Conservation (phyloP, 345 rosid species). For the Arabidopsis suecica region DNA sequence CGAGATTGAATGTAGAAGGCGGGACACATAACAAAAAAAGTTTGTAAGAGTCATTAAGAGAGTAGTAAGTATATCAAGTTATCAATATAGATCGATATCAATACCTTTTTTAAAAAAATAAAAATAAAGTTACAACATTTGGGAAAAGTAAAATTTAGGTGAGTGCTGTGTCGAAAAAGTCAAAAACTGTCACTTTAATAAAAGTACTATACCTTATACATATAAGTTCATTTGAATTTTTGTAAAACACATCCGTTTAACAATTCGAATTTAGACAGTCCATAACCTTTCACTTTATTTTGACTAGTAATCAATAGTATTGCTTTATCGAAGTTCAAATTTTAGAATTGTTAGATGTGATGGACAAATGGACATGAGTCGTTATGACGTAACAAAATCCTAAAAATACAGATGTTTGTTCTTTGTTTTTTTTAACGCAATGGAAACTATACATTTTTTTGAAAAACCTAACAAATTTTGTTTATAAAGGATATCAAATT, state of each 20-base stretch:
- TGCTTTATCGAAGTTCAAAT: conserved; percentile 21
- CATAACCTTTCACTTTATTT: conserved; percentile 10
- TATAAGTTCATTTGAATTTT: conserved; percentile 14
- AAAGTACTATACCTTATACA: conserved; percentile 12
- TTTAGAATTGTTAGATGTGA: background rate
- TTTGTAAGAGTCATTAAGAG: background rate
- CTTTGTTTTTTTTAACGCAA: too few relatives aligned
- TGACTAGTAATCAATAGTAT: background rate
- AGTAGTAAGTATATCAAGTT: background rate
- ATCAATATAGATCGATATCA: background rate
- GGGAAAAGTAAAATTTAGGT: background rate
- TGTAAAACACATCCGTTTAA: background rate
- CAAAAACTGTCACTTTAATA: conserved; percentile 27
- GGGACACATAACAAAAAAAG: conserved; percentile 5
- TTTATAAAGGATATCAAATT: too few relatives aligned
- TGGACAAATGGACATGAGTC: background rate
- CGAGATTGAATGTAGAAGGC: conserved; percentile 27
- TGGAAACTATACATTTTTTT: too few relatives aligned
- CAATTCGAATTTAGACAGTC: conserved; percentile 15
- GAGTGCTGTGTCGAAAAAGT: conserved; percentile 32
- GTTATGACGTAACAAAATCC: background rate
- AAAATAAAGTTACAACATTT: background rate
- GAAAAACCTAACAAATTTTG: too few relatives aligned
- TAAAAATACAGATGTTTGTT: background rate
- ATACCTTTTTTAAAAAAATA: too few relatives aligned